These are phyloP conservation scores for Citrus hindsii DNA, from an alignment of 345 rosid genomes.

Conservation along the genomic window DNA sequence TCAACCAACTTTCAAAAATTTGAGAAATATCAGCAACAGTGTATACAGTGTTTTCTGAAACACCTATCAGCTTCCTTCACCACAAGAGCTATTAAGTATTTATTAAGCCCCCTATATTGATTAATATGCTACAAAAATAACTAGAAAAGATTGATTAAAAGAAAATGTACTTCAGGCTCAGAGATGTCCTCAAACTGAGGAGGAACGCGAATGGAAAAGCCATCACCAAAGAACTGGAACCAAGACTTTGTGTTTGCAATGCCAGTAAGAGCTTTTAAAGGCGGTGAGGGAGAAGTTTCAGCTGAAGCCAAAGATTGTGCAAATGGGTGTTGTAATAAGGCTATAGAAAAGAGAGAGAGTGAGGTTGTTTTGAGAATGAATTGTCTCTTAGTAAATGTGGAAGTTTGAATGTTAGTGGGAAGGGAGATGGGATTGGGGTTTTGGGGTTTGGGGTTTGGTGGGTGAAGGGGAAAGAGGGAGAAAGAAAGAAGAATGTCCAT, in stretches of 20 bases:
- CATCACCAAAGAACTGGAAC: constrained; percentile 85
- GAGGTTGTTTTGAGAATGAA: constrained; percentile 44
- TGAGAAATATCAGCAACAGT: background rate
- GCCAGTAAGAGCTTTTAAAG: constrained; percentile 45
- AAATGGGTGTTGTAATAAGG: constrained; percentile 37
- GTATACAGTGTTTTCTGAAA: background rate
- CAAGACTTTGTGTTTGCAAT: constrained; percentile 77
- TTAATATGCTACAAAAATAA: background rate
- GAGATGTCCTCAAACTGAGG: constrained; percentile 78
- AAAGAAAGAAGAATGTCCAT: constrained; percentile 69
- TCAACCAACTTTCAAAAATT: background rate
- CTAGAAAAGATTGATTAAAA: background rate
- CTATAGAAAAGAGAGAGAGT: constrained; percentile 36
- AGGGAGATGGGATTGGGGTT: constrained; percentile 19
- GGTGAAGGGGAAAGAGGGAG: constrained; percentile 40
- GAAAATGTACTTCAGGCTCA: constrained; percentile 77
- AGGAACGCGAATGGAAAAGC: constrained; percentile 83
- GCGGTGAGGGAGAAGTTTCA: constrained; percentile 34
- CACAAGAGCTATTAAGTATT: background rate
- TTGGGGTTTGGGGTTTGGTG: constrained; percentile 27
- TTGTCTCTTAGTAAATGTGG: constrained; percentile 42
- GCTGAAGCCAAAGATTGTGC: constrained; percentile 50
- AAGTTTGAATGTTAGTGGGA: background rate
- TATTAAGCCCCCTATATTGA: background rate
- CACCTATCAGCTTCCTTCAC: background rate